Base-by-base conservation (phyloP, 495 filamentous ascomycete genomes). In the Aspergillus panamensis region DNA sequence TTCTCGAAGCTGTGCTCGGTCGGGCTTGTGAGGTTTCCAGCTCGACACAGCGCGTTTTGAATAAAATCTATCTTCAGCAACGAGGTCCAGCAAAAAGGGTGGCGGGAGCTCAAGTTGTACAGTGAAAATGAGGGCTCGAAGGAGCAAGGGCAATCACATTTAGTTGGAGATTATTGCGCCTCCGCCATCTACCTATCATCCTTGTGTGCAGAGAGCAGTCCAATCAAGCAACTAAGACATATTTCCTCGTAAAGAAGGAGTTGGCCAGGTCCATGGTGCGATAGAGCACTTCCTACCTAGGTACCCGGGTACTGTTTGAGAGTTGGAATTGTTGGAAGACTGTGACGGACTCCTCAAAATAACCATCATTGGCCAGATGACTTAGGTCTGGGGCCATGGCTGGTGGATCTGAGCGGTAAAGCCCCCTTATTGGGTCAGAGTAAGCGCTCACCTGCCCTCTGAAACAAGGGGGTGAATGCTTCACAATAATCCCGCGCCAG, bases 401-500 rank as follows among this genome's bases (percentile, higher is more conserved):
- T 45, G 33, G 40, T 49, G 40, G 44, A 54, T 17, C 44, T 31
- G n/a, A 39, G 10, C 32, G 6, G n/a, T 17, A 25, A 13, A 25
- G 21, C 6, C 32, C 40, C 32, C 48, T 32, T 53, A 60, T 63
- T 62, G 58, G 55, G 29, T 25, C 16, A 48, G 25, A 32, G 52
- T 66, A 63, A 63, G 64, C 64, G 64, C 64, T 62, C 55, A 62
- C 58, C 37, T 47, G 42, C 19, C 44, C 35, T 43, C 53, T 64
- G 64, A 66, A 67, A 67, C 61, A 64, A 64, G 55, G 65, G 48
- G 62, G 65, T 53, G 45, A 61, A 62, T 64, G 62, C 65, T 64
- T 67, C 65, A 67, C 55, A 51, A 62, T 61, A 58, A 55, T 63
- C 64, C 58, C 56, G 61, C 59, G 64, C 61, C 58, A 63, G 61